phyloP scores from a whole-genome alignment of 2,329 filamentous ascomycete species.

The Aspergillus cejpii region DNA sequence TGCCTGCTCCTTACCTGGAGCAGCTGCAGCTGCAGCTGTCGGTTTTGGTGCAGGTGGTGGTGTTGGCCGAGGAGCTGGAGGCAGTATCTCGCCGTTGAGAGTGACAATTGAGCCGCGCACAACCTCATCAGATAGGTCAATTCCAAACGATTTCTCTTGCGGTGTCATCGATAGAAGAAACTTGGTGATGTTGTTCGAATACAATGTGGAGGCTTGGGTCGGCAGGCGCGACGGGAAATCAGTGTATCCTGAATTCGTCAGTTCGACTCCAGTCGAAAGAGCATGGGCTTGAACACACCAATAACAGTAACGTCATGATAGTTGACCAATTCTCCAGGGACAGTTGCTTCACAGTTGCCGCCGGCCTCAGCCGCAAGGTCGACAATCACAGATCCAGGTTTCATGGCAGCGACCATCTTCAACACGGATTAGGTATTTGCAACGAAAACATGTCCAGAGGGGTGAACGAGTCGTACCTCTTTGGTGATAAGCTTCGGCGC shows the following conservation, averaged over 20 bases:
- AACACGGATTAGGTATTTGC: slow-evolving; percentile 7
- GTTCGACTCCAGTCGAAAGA: background rate
- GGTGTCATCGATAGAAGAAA: slow-evolving; percentile 76
- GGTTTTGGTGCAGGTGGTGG: slow-evolving; percentile 49
- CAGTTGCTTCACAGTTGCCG: slow-evolving; percentile 78
- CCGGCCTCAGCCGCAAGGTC: slow-evolving; percentile 83
- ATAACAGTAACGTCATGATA: slow-evolving; percentile 79
- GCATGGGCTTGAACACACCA: slow-evolving; percentile 45
- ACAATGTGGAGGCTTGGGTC: slow-evolving; percentile 81
- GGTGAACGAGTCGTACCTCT: slow-evolving; percentile 36
- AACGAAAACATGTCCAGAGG: background rate
- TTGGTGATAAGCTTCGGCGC: slow-evolving; percentile 80
- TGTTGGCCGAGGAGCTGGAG: slow-evolving; percentile 64
- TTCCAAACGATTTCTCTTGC: slow-evolving; percentile 68
- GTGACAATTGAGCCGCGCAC: slow-evolving; percentile 80
- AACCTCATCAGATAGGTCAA: slow-evolving; percentile 78
- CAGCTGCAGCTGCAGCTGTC: slow-evolving; percentile 46
- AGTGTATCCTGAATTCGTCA: slow-evolving; percentile 57
- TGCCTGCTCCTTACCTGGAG: slow-evolving; percentile 48
- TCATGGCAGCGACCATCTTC: slow-evolving; percentile 74
- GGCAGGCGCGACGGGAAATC: slow-evolving; percentile 80
- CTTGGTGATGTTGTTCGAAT: slow-evolving; percentile 91
- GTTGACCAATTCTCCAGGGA: slow-evolving; percentile 61
- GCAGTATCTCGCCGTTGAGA: slow-evolving; percentile 66
- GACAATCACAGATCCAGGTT: slow-evolving; percentile 79